Percentiles rank a stretch among this genome's conserved stretches.
These are phyloP conservation scores for Dissoconium aciculare DNA, from an alignment of 2,329 filamentous ascomycete species.

Conservation along the genomic window DNA sequence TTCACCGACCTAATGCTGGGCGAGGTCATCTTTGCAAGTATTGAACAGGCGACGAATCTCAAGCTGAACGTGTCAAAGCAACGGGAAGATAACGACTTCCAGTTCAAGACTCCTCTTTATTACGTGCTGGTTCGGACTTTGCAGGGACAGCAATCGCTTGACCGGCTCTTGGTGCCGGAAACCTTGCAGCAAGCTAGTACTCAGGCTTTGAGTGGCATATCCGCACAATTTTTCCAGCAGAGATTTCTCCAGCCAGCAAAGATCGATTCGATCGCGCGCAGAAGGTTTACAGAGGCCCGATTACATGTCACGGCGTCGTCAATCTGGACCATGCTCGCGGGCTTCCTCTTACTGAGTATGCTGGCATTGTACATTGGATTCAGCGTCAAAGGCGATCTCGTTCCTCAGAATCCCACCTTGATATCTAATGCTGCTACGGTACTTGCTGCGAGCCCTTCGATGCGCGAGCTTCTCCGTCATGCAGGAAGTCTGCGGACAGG, in stretches of 20 bases:
- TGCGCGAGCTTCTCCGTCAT: not conserved
- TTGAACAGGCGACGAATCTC: too few relatives aligned
- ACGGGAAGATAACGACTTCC: not conserved
- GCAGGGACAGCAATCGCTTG: slow-evolving; percentile 1
- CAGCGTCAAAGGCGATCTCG: not conserved
- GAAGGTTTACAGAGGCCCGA: slow-evolving; percentile 1
- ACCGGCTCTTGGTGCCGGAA: slow-evolving; percentile 1
- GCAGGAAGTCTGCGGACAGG: slow-evolving; percentile 2
- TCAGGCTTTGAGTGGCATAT: slow-evolving; percentile 1
- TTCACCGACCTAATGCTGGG: slow-evolving; percentile 3
- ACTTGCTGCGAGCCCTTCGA: slow-evolving; percentile 2
- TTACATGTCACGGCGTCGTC: slow-evolving; percentile 1
- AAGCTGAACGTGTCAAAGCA: not conserved
- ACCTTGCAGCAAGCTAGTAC: not conserved
- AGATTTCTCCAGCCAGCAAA: not conserved
- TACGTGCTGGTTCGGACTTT: slow-evolving; percentile 1
- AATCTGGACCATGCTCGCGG: slow-evolving; percentile 2
- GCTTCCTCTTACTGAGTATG: not conserved
- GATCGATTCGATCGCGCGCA: not conserved
- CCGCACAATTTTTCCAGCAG: slow-evolving; percentile 1
- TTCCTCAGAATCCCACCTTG: slow-evolving; percentile 1
- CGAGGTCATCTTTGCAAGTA: slow-evolving; percentile 1
- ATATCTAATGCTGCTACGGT: slow-evolving; percentile 2
- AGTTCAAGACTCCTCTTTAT: slow-evolving; percentile 1
- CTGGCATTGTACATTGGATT: slow-evolving; percentile 1